phyloP scores from a whole-genome alignment of 1,139 yeast species.

The Chernovozyma sophiae-reginae region DNA sequence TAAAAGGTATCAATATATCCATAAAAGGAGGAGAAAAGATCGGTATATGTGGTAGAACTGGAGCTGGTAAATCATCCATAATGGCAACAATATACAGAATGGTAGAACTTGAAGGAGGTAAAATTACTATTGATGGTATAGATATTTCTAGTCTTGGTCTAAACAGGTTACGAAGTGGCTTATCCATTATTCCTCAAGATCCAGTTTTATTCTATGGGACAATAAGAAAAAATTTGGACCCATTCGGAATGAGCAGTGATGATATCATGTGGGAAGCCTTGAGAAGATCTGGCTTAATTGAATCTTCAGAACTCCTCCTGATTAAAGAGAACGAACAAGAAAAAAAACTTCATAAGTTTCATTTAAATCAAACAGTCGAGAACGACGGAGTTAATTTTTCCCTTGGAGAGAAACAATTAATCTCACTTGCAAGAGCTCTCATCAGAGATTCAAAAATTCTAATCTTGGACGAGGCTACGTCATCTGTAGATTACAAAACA shows the following conservation, averaged over 20 bases:
- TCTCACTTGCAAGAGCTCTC: constrained; percentile 52
- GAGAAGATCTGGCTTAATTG: constrained; percentile 61
- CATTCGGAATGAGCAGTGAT: constrained; percentile 37
- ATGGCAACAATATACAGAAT: constrained; percentile 55
- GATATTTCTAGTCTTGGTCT: constrained; percentile 48
- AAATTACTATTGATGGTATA: constrained; percentile 46
- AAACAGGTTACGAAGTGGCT: constrained; percentile 9
- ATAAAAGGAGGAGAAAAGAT: constrained; percentile 40
- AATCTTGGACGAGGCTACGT: constrained; percentile 54
- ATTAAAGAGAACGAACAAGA: constrained; percentile 1
- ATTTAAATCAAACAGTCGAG: constrained; percentile 47
- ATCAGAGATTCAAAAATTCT: constrained; percentile 47
- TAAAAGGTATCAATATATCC: constrained; percentile 23
- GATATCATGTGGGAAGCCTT: constrained; percentile 50
- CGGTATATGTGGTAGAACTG: constrained; percentile 65
- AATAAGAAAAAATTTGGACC: constrained; percentile 15
- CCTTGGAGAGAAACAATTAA: constrained; percentile 51
- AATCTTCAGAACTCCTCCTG: constrained; percentile 19
- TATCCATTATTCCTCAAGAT: constrained; percentile 20
- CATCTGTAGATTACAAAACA: constrained; percentile 55
- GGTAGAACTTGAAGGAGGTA: constrained; percentile 41
- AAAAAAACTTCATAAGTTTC: constrained; percentile 37
- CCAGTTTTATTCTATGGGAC: constrained; percentile 18
- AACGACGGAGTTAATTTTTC: constrained; percentile 55
- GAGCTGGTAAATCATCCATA: constrained; percentile 62